A percentile compares a stretch with the other conserved stretches of the same genome.
Evolutionary conservation across 352 stramenopile species (phyloP).

Genomic region (Globisporangium camurandrum): DNA sequence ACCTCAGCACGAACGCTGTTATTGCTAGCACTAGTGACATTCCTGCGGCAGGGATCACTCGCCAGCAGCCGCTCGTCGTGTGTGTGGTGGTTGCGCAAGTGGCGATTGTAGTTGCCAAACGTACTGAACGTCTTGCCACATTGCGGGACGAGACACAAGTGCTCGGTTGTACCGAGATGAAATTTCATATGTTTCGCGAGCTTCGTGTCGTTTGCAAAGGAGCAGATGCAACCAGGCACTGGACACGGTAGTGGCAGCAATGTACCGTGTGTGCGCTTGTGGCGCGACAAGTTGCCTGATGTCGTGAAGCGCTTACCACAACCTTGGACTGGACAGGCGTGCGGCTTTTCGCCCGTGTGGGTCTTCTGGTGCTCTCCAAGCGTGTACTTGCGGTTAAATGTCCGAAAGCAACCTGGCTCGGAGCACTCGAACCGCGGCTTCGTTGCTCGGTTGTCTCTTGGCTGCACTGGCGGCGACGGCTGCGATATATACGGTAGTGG

Average conservation of each 20-base stretch:
- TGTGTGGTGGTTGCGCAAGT: constrained; percentile 23
- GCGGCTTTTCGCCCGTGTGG: constrained; percentile 42
- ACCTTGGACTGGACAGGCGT: constrained; percentile 26
- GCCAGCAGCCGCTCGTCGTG: no score
- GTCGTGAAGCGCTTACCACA: constrained; percentile 50
- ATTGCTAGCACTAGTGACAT: no score
- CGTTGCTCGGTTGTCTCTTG: no score
- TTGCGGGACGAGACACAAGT: constrained; percentile 26
- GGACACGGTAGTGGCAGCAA: constrained; percentile 31
- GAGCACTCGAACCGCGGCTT: neutral
- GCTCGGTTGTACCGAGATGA: constrained; percentile 27
- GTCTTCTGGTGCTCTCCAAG: constrained; percentile 46
- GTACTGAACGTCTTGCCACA: constrained; percentile 48
- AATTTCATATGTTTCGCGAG: constrained; percentile 46
- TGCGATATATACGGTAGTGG: neutral
- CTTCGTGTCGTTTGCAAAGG: constrained; percentile 33
- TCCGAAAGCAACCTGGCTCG: constrained; percentile 11
- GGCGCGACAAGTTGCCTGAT: constrained; percentile 44
- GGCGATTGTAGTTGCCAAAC: constrained; percentile 38
- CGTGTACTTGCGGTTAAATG: constrained; percentile 42
- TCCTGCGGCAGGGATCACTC: no score
- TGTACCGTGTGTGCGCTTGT: constrained; percentile 41
- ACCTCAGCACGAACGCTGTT: no score
- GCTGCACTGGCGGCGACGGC: neutral
- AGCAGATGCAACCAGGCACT: constrained; percentile 24